A percentile compares a stretch with the other conserved stretches of the same genome.
Conservation (phyloP, 2,329 filamentous ascomycete genomes). For the Calonectria crousiana region DNA sequence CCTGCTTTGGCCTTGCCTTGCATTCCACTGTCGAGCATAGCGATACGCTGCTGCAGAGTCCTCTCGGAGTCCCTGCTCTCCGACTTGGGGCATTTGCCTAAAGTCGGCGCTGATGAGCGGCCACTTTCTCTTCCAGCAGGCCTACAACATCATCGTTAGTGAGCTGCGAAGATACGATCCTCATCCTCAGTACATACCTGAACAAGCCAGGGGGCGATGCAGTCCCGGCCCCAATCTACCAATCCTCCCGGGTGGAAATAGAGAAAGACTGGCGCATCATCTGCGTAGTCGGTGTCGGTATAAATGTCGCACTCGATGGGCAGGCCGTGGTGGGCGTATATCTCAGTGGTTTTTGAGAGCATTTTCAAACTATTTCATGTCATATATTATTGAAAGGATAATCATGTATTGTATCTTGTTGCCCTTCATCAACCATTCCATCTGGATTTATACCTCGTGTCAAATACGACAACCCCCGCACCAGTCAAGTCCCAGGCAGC, state of each 20-base stretch:
- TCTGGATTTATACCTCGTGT: constrained; percentile 4
- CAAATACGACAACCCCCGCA: constrained; percentile 7
- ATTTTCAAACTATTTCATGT: constrained; percentile 21
- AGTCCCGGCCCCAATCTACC: constrained; percentile 46
- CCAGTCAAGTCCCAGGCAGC: constrained; percentile 2
- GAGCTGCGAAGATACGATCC: background rate
- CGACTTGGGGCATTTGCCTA: constrained; percentile 50
- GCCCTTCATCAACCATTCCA: background rate
- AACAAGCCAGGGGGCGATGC: constrained; percentile 52
- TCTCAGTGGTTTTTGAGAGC: constrained; percentile 43
- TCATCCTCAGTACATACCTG: constrained; percentile 35
- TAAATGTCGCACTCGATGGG: constrained; percentile 53
- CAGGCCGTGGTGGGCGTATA: constrained; percentile 48
- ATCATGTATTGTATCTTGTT: background rate
- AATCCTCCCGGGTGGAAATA: constrained; percentile 54
- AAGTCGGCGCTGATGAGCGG: constrained; percentile 51
- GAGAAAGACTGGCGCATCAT: constrained; percentile 46
- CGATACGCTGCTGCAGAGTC: constrained; percentile 49
- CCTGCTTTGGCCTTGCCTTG: constrained; percentile 27
- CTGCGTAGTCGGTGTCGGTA: constrained; percentile 37
- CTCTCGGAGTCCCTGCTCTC: constrained; percentile 43
- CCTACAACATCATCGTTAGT: constrained; percentile 28
- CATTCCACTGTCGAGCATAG: constrained; percentile 44
- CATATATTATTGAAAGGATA: background rate
- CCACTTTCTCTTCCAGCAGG: constrained; percentile 48